Conservation (phyloP, 2,329 filamentous ascomycete species). For the Cordyceps militaris region DNA sequence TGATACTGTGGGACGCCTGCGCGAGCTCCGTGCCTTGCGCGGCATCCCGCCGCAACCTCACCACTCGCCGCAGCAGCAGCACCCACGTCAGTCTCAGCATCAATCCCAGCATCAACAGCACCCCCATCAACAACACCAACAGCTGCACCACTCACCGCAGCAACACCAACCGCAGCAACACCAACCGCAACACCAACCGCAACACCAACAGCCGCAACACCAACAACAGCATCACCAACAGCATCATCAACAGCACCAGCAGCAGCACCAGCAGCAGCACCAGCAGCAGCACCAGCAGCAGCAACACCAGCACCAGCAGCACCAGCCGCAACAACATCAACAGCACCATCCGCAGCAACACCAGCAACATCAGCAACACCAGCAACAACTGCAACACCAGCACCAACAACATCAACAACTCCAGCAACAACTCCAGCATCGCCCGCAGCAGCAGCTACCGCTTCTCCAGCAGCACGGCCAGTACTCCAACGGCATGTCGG, state of each 20-base stretch:
- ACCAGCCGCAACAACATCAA: slow-evolving; percentile 1
- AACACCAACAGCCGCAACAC: slow-evolving; percentile 8
- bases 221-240: slow-evolving; percentile 26
- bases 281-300: slow-evolving; percentile 21
- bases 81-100: slow-evolving; percentile 19
- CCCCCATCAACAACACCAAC: slow-evolving; percentile 19
- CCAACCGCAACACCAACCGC: slow-evolving; percentile 22
- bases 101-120: slow-evolving; percentile 25
- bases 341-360: slow-evolving; percentile 23
- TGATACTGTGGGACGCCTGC: slow-evolving; percentile 37
- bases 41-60: slow-evolving; percentile 21
- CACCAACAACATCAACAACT: slow-evolving; percentile 25
- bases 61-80: slow-evolving; percentile 21
- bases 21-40: slow-evolving; percentile 29
- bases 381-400: slow-evolving; percentile 21
- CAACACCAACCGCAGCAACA: not conserved
- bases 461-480: not conserved
- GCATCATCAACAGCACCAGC: slow-evolving; percentile 1
- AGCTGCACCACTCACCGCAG: slow-evolving; percentile 17
- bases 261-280: slow-evolving; percentile 22
- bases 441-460: slow-evolving; percentile 19
- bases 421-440: slow-evolving; percentile 22
- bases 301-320: slow-evolving; percentile 13
- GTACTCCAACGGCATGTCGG: slow-evolving; percentile 13
- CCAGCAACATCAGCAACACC: slow-evolving; percentile 5